phyloP scores from a whole-genome alignment of 23 red algal genomes.

The Gracilaria vermiculophylla region DNA sequence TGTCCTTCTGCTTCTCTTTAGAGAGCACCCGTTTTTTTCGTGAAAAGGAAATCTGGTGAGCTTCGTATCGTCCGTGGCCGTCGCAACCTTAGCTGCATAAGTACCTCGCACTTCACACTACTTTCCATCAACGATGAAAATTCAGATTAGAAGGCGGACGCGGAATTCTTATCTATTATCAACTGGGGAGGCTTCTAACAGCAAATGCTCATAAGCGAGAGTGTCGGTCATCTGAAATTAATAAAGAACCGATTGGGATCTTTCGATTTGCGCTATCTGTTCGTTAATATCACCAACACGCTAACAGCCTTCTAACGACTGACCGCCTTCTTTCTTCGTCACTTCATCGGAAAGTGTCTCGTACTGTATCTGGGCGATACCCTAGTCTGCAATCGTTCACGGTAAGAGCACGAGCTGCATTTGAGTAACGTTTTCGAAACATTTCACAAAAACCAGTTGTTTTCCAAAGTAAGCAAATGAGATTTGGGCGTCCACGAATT shows the following conservation, averaged over 20 bases:
- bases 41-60: neutral
- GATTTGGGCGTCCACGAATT: neutral
- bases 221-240: neutral
- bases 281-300: neutral
- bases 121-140: neutral
- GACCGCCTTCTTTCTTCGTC: neutral
- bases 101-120: neutral
- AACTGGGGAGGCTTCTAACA: neutral
- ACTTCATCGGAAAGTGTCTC: neutral
- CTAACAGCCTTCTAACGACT: neutral
- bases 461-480: neutral
- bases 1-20: neutral
- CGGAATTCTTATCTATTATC: conserved; percentile 17
- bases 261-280: neutral
- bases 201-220: neutral
- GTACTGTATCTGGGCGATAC: too few species aligned
- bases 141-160: neutral
- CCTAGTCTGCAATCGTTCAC: neutral
- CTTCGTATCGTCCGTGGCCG: conserved; percentile 17
- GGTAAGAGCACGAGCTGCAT: conserved; percentile 7
- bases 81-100: neutral
- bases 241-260: conserved; percentile 10
- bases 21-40: conserved; percentile 21
- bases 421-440: neutral
- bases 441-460: neutral